phyloP scores from a whole-genome alignment of 106 monocot genomes.

The Hemerocallis citrina region DNA sequence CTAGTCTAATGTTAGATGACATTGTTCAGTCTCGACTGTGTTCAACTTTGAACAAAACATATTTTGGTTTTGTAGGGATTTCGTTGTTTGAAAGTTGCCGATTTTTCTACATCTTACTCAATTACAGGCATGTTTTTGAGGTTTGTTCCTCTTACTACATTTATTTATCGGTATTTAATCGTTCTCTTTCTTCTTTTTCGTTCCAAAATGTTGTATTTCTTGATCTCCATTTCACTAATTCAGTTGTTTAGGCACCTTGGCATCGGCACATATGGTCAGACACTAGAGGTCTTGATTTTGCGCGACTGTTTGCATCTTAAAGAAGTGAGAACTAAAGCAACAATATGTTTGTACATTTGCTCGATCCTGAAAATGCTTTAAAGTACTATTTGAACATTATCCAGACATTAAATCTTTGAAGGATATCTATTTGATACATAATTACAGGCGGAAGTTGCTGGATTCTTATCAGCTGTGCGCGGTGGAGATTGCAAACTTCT shows the following conservation, averaged over 20 bases:
- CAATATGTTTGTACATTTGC: background rate
- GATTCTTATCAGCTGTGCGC: constrained; percentile 35
- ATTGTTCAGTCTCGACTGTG: background rate
- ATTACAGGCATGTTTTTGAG: constrained; percentile 54
- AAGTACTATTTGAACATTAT: background rate
- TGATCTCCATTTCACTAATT: constrained; percentile 24
- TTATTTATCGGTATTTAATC: background rate
- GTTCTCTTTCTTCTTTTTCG: background rate
- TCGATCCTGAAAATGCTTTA: background rate
- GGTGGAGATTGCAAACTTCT: constrained; percentile 43
- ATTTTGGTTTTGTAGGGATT: constrained; percentile 31
- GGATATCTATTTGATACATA: background rate
- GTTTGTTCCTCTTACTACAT: constrained; percentile 13
- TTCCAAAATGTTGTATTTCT: constrained; percentile 2
- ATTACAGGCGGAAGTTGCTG: constrained; percentile 48
- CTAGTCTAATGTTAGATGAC: background rate
- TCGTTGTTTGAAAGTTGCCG: constrained; percentile 38
- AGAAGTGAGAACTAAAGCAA: constrained; percentile 59
- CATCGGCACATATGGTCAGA: constrained; percentile 16
- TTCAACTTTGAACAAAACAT: background rate
- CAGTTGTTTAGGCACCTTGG: constrained; percentile 41
- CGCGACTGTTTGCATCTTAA: constrained; percentile 74
- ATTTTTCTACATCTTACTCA: constrained; percentile 59
- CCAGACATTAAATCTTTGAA: too few species aligned
- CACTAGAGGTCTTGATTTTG: constrained; percentile 56